Evolutionary conservation across 2,329 filamentous ascomycete genomes (phyloP).

Genomic region (Ceratocystis papillata): DNA sequence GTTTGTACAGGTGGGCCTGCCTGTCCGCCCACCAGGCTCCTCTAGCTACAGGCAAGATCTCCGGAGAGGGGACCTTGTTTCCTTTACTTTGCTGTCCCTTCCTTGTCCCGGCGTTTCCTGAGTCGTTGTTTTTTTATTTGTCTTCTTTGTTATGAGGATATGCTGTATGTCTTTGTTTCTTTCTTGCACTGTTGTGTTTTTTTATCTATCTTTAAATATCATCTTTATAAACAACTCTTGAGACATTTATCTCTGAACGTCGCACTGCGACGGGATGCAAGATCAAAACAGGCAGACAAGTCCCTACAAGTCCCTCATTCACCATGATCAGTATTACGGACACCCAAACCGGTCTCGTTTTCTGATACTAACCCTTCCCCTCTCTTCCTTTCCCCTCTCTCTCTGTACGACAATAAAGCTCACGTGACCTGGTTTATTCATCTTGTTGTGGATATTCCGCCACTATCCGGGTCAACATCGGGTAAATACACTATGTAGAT

Average conservation of each 20-base stretch:
- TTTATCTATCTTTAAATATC: slow-evolving; percentile 12
- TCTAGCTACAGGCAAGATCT: neutral
- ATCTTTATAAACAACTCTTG: neutral
- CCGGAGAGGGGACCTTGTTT: neutral
- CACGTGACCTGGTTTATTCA: neutral
- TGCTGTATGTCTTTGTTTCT: neutral
- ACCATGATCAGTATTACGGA: too few species aligned
- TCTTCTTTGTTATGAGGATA: slow-evolving; percentile 12
- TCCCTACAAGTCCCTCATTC: too few species aligned
- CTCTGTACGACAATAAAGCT: neutral
- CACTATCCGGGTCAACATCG: too few species aligned
- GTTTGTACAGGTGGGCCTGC: too few species aligned
- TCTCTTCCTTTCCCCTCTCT: neutral
- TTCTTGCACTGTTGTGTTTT: neutral
- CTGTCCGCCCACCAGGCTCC: neutral
- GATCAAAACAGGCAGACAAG: too few species aligned
- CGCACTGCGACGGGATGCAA: too few species aligned
- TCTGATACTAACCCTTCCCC: neutral
- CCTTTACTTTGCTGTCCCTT: slow-evolving; percentile 10
- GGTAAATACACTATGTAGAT: too few species aligned
- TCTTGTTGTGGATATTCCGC: too few species aligned
- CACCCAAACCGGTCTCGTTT: too few species aligned
- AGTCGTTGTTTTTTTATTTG: slow-evolving; percentile 7
- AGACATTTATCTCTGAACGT: neutral
- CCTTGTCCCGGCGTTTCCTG: neutral